Evolutionary conservation across 202 grass and related monocot genomes (phyloP), one percentile per base, ranked within the genome.

Genomic region (Carex arenaria): DNA sequence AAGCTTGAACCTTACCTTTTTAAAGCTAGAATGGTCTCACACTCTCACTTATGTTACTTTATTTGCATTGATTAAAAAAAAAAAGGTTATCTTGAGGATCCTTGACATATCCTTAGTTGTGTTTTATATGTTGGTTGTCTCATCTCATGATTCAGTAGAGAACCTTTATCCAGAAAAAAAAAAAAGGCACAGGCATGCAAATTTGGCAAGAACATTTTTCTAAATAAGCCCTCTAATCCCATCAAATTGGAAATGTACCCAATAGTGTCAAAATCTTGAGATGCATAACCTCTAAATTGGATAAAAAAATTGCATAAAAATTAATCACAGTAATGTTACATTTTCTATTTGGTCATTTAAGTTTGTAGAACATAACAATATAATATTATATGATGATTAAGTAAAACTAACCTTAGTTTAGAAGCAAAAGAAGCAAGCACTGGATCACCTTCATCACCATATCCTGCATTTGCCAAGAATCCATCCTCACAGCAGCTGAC

Each of bases 391-490:
- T 55, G 72, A 66, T 43, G 54, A 80, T 73, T 19, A 53, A 43
- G 30, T 34, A 51, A 22, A 42, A 57, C 14, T 47, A 81, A 98
- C 95, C 95, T 95, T 59, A 98, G 90, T 72, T 93, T 95, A 9
- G 95, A 91, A 5, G 91, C 85, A 82, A 93, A 98, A 13, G 89
- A 91, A 64, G 90, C 88, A 61, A 98, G 86, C 23, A 72, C 83
- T 71, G 80, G 71, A 76, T 95, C 90, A 54, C 72, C 71, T 18
- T 83, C 84, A 42, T 49, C 83, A 67, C 26, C 49, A 69, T 67
- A 67, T 54, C 70, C 65, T 23, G 73, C 9, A 55, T 36, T n/a
- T n/a, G 79, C 47, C 28, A 80, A 73, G 69, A 83, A 85, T 49
- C 60, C 64, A 9, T 91, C 63, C 45, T 94, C 95, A 28, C 91